Evolutionary conservation across 2,329 filamentous ascomycete species (phyloP).

Genomic region (Coleophoma eucalyptorum): DNA sequence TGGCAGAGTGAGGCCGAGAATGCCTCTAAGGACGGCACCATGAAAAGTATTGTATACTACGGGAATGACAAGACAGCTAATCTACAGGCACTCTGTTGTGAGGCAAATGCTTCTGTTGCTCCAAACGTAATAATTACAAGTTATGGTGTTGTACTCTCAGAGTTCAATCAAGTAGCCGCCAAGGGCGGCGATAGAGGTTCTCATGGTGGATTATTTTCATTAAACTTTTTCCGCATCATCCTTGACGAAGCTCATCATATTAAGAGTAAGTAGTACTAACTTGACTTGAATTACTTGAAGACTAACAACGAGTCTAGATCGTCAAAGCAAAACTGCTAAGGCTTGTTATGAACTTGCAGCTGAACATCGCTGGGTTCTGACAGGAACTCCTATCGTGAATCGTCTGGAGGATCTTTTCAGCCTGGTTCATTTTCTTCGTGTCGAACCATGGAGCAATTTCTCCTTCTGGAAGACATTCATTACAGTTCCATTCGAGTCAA

Average conservation of each 20-base stretch:
- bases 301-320: constrained; percentile 28
- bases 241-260: constrained; percentile 94
- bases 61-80: constrained; percentile 80
- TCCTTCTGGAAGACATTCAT: constrained; percentile 99
- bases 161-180: constrained; percentile 73
- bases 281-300: not conserved
- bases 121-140: constrained; percentile 93
- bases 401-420: constrained; percentile 92
- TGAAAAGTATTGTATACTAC: constrained; percentile 89
- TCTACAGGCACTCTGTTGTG: constrained; percentile 73
- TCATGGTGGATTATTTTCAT: constrained; percentile 77
- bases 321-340: constrained; percentile 87
- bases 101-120: constrained; percentile 67
- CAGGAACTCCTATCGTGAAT: constrained; percentile 96
- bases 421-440: constrained; percentile 84
- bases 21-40: constrained; percentile 76
- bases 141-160: constrained; percentile 87
- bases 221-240: constrained; percentile 93
- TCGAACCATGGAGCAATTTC: constrained; percentile 98
- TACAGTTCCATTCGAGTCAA: constrained; percentile 93
- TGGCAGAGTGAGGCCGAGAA: constrained; percentile 96
- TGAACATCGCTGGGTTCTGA: constrained; percentile 86
- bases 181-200: constrained; percentile 60
- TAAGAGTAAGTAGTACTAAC: constrained; percentile 47
- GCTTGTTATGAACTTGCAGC: constrained; percentile 90